Conservation (phyloP, 106 monocot species). For the Dendrobium officinale region DNA sequence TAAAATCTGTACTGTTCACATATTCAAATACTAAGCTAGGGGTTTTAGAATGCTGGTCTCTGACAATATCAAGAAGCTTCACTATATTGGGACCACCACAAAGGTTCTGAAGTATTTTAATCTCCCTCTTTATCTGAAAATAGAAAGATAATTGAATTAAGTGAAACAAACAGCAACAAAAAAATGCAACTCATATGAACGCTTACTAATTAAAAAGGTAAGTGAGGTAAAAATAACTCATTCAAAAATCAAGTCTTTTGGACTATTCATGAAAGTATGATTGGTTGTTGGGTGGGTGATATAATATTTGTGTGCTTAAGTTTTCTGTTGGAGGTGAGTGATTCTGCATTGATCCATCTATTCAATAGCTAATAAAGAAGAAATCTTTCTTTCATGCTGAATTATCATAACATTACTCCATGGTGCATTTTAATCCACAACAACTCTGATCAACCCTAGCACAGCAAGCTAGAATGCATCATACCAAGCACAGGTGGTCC, state of each 20-base stretch:
- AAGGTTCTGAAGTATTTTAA: conserved; percentile 89
- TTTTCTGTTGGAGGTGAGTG: background rate
- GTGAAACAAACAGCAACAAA: conserved; percentile 1
- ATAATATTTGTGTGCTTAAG: background rate
- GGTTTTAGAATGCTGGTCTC: conserved; percentile 88
- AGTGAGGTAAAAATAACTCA: background rate
- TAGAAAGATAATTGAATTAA: background rate
- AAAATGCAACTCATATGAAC: background rate
- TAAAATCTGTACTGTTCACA: conserved; percentile 85
- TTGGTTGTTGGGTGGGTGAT: background rate
- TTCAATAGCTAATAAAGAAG: background rate
- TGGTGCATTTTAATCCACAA: background rate
- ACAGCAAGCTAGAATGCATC: background rate
- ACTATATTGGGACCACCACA: conserved; percentile 87
- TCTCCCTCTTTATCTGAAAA: conserved; percentile 85
- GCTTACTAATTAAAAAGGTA: background rate
- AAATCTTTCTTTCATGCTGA: too few relatives aligned
- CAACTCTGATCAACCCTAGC: background rate
- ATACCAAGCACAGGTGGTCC: background rate
- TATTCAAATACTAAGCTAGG: conserved; percentile 86
- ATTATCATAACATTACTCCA: background rate
- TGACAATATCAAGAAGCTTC: conserved; percentile 74
- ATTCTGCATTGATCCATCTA: background rate
- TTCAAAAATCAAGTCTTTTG: background rate
- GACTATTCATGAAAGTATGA: background rate